phyloP scores from a whole-genome alignment of 768 basidiomycete species.

The Fomitopsis serialis region DNA sequence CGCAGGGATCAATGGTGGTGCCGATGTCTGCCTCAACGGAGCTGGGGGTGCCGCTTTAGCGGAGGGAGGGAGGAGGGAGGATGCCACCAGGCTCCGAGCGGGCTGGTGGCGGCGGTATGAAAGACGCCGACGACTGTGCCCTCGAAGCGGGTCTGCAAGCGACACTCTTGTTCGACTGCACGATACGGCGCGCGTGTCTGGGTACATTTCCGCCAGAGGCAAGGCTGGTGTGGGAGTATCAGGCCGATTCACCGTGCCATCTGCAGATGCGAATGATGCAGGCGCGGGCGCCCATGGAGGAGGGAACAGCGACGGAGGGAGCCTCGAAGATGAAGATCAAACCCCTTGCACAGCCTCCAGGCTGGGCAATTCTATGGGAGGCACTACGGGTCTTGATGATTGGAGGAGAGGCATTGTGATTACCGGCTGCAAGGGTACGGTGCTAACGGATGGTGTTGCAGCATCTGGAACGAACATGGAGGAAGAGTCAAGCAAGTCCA shows the following conservation, averaged over 20 bases:
- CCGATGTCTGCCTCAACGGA: background rate
- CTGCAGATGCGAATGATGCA: constrained; percentile 1
- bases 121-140: background rate
- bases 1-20: background rate
- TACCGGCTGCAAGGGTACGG: background rate
- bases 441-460: background rate
- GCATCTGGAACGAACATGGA: background rate
- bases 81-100: background rate
- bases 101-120: constrained; percentile 2
- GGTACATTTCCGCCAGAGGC: constrained; percentile 16
- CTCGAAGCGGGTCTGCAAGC: background rate
- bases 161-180: background rate
- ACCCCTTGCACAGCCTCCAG: background rate
- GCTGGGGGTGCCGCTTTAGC: constrained; percentile 6
- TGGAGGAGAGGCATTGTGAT: constrained; percentile 8
- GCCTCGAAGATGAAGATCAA: background rate
- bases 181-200: constrained; percentile 1
- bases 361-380: background rate
- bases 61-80: background rate
- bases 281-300: background rate
- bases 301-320: constrained; percentile 1
- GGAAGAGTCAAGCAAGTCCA: background rate
- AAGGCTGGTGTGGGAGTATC: constrained; percentile 11
- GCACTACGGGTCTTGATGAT: constrained; percentile 13
- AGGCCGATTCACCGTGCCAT: constrained; percentile 7